phyloP scores from a whole-genome alignment of 2,329 filamentous ascomycete genomes.

The Fusarium cicatricum region DNA sequence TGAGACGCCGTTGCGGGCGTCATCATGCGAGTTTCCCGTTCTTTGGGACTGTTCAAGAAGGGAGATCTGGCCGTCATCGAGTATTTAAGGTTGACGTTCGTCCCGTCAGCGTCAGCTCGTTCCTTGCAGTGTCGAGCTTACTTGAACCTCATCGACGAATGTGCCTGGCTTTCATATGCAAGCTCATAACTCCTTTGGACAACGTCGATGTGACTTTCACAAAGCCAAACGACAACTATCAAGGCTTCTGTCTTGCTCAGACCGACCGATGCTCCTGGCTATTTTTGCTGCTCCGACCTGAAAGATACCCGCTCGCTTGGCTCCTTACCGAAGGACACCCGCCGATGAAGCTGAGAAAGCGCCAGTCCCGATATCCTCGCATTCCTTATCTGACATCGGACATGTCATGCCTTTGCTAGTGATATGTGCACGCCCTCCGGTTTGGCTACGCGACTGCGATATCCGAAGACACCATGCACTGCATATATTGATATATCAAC shows the following conservation, averaged over 20 bases:
- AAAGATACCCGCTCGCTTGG: background rate
- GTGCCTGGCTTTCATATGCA: background rate
- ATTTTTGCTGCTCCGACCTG: background rate
- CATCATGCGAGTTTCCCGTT: constrained; percentile 42
- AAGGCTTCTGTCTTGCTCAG: background rate
- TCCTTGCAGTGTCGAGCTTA: constrained; percentile 23
- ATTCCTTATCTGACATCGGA: constrained; percentile 14
- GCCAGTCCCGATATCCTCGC: background rate
- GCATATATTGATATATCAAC: background rate
- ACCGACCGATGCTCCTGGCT: background rate
- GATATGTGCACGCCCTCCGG: background rate
- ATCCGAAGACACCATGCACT: constrained; percentile 2
- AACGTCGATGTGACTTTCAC: too few relatives aligned
- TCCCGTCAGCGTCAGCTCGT: constrained; percentile 10
- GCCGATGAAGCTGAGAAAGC: background rate
- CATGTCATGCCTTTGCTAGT: background rate
- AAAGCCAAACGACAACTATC: background rate
- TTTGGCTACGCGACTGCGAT: background rate
- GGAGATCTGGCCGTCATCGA: constrained; percentile 25
- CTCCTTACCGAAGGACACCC: background rate
- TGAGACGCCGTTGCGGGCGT: constrained; percentile 42
- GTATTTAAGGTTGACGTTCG: constrained; percentile 40
- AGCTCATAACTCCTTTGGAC: background rate
- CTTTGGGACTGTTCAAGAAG: constrained; percentile 11
- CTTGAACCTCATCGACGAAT: constrained; percentile 13